Evolutionary conservation across 768 basidiomycete species (phyloP).

Genomic region (Tephrocybe sp.): DNA sequence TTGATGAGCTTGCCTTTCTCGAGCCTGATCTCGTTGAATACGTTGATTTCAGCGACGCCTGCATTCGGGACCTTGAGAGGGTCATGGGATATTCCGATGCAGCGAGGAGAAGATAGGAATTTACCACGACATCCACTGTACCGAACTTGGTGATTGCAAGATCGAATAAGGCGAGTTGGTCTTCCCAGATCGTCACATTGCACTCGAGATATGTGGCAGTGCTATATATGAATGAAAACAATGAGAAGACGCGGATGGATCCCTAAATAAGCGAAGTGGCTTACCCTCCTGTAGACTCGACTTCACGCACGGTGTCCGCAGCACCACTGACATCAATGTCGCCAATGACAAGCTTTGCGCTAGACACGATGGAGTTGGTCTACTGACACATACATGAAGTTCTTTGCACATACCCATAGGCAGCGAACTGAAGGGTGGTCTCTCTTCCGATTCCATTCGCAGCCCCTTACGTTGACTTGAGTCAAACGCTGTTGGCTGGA

Average conservation of each 20-base stretch:
- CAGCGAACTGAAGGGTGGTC: conserved; percentile 49
- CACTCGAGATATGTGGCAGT: conserved; percentile 42
- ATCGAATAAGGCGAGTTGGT: conserved; percentile 53
- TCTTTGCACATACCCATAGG: conserved; percentile 41
- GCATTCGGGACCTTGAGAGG: conserved; percentile 50
- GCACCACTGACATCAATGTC: conserved; percentile 45
- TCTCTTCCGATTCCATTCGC: conserved; percentile 56
- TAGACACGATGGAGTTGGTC: conserved; percentile 23
- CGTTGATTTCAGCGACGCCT: conserved; percentile 39
- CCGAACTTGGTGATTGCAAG: conserved; percentile 45
- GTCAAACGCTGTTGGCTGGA: background rate
- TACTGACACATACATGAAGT: too few relatives aligned
- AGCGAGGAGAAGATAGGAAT: conserved; percentile 21
- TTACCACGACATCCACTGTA: conserved; percentile 57
- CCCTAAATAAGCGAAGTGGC: conserved; percentile 13
- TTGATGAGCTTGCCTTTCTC: conserved; percentile 42
- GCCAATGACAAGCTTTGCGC: conserved; percentile 55
- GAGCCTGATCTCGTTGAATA: conserved; percentile 29
- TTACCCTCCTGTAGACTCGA: conserved; percentile 44
- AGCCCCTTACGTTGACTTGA: conserved; percentile 37
- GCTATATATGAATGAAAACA: conserved; percentile 26
- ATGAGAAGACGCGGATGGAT: background rate
- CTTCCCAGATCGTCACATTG: conserved; percentile 55
- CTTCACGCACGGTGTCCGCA: conserved; percentile 38
- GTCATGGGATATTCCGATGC: background rate